phyloP scores from a whole-genome alignment of 2,329 filamentous ascomycete species.

The Scedosporium apiospermum region DNA sequence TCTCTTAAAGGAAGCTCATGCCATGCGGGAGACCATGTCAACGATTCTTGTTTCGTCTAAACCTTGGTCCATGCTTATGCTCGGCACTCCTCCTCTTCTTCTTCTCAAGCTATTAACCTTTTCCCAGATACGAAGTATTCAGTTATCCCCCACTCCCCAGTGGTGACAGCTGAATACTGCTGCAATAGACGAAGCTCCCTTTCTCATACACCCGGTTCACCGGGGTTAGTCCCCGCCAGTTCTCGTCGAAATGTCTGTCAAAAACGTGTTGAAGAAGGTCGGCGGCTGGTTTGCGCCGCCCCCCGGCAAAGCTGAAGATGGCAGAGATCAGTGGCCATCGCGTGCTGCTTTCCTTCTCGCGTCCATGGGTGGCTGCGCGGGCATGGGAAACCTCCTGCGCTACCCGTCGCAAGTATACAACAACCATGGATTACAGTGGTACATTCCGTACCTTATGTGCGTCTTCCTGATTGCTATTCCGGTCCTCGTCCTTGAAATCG shows the following conservation, averaged over 20 bases:
- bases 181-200: not conserved
- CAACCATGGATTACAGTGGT: constrained; percentile 51
- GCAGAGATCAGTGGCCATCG: constrained; percentile 45
- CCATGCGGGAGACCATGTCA: not conserved
- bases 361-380: constrained; percentile 48
- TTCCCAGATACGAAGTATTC: not conserved
- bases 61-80: too few relatives aligned
- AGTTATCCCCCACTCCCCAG: not conserved
- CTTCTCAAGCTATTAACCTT: too few relatives aligned
- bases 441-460: constrained; percentile 46
- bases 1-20: not conserved
- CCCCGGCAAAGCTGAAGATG: constrained; percentile 26
- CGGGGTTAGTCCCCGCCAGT: too few relatives aligned
- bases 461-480: constrained; percentile 48
- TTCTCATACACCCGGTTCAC: not conserved
- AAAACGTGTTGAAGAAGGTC: constrained; percentile 18
- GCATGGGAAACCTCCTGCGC: constrained; percentile 47
- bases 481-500: constrained; percentile 47
- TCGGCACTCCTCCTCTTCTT: too few relatives aligned
- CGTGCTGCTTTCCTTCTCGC: constrained; percentile 45
- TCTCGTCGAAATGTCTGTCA: constrained; percentile 2
- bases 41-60: too few relatives aligned
- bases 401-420: constrained; percentile 52
- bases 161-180: not conserved
- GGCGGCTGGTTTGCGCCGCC: constrained; percentile 24